Evolutionary conservation across 2,329 filamentous ascomycete genomes (phyloP).

Genomic region (Penicillium hordei): DNA sequence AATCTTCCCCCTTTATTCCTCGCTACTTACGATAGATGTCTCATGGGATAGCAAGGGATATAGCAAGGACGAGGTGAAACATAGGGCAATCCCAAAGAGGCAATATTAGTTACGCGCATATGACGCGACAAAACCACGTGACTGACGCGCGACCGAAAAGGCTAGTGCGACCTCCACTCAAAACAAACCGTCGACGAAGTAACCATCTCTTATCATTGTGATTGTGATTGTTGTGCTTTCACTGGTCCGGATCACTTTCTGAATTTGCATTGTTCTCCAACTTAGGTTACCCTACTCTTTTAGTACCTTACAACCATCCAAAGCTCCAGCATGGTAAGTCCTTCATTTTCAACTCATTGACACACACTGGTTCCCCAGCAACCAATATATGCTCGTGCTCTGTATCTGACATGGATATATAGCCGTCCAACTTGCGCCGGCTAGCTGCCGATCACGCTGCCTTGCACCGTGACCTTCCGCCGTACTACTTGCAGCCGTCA

Average conservation of each 20-base stretch:
- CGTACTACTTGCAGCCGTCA: conserved; percentile 60
- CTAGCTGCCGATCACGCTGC: conserved; percentile 60
- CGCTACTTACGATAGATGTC: neutral
- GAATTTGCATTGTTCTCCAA: neutral
- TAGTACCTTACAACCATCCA: neutral
- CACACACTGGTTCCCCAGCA: conserved; percentile 4
- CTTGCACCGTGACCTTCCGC: conserved; percentile 58
- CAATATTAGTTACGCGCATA: conserved; percentile 19
- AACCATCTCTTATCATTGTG: conserved; percentile 21
- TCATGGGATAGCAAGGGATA: neutral
- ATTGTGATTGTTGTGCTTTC: neutral
- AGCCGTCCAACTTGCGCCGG: conserved; percentile 52
- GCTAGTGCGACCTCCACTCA: conserved; percentile 17
- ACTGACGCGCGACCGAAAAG: conserved; percentile 16
- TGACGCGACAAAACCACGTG: conserved; percentile 12
- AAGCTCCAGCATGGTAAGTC: conserved; percentile 22
- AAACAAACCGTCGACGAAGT: conserved; percentile 26
- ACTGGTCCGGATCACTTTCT: neutral
- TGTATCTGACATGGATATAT: conserved; percentile 11
- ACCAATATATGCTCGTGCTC: conserved; percentile 2
- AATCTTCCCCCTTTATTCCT: neutral
- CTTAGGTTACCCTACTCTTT: neutral
- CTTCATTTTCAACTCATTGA: neutral
- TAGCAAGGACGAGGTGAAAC: neutral
- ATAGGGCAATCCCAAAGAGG: conserved; percentile 16